A percentile compares a stretch with the other conserved stretches of the same genome.
phyloP scores from a whole-genome alignment of 176 grass and related monocot species.

The Musa schizocarpa region DNA sequence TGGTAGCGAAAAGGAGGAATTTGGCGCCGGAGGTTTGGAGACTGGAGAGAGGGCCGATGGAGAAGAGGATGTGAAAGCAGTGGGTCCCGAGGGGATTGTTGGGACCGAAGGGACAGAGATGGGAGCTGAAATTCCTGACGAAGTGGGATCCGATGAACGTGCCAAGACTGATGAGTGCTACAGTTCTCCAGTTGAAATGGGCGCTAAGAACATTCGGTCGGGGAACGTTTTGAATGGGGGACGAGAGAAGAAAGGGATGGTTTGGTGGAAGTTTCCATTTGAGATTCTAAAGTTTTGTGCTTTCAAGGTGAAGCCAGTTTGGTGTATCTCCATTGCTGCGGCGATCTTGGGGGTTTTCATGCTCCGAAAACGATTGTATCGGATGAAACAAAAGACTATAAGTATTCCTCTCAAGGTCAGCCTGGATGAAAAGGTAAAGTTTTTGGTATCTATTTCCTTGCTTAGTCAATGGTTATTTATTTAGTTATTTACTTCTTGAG shows the following conservation, averaged over 20 bases:
- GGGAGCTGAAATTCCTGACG: background rate
- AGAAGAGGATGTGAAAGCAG: conserved; percentile 23
- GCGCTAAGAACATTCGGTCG: background rate
- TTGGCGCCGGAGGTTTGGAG: conserved; percentile 3
- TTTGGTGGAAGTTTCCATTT: conserved; percentile 81
- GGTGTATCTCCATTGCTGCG: conserved; percentile 64
- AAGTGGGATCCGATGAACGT: background rate
- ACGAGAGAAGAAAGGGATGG: conserved; percentile 24
- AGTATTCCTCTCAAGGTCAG: conserved; percentile 53
- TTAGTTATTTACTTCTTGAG: background rate
- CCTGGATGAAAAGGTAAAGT: conserved; percentile 76
- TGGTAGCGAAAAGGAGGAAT: conserved; percentile 28
- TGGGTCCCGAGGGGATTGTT: conserved; percentile 2
- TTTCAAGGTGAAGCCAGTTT: conserved; percentile 49
- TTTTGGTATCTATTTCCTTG: background rate
- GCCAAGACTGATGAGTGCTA: background rate
- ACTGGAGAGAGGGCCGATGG: background rate
- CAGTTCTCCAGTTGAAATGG: conserved; percentile 2
- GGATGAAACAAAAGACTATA: conserved; percentile 56
- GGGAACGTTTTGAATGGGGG: background rate
- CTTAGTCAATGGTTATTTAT: background rate
- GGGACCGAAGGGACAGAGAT: background rate
- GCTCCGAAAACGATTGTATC: conserved; percentile 58
- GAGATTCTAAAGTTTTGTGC: conserved; percentile 55
- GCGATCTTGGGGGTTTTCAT: conserved; percentile 64